Evolutionary conservation across 1,284 basidiomycete genomes (phyloP).

Genomic region (Laetiporus sulphureus): DNA sequence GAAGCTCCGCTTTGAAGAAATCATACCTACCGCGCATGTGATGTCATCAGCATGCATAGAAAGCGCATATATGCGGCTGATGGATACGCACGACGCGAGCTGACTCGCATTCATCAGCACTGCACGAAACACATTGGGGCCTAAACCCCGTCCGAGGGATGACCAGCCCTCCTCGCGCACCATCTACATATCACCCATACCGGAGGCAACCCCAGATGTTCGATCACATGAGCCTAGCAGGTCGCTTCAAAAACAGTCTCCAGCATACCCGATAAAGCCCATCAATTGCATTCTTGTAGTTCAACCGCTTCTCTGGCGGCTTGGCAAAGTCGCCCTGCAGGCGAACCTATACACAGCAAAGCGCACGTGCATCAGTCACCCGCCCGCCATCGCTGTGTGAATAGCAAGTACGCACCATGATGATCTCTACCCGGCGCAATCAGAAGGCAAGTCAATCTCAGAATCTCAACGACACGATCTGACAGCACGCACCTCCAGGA

Average conservation of each 20-base stretch:
- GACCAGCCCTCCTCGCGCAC: conserved; percentile 75
- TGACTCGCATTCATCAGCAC: conserved; percentile 90
- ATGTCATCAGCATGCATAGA: too few species aligned
- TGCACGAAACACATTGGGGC: conserved; percentile 82
- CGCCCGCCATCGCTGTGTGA: too few species aligned
- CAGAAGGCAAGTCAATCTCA: neutral
- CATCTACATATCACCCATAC: conserved; percentile 52
- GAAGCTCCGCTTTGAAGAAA: conserved; percentile 78
- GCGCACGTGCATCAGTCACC: too few species aligned
- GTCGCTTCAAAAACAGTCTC: too few species aligned
- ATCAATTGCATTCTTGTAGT: conserved; percentile 84
- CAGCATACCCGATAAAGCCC: conserved; percentile 66
- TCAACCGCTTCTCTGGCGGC: conserved; percentile 75
- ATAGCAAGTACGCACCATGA: conserved; percentile 58
- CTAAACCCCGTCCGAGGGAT: conserved; percentile 74
- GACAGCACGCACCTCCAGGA: conserved; percentile 62
- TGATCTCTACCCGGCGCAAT: conserved; percentile 59
- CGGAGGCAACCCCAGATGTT: too few species aligned
- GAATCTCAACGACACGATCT: neutral
- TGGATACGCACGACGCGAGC: conserved; percentile 75
- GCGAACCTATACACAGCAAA: conserved; percentile 37
- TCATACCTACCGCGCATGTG: conserved; percentile 86
- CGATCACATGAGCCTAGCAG: too few species aligned
- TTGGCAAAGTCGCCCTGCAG: conserved; percentile 88
- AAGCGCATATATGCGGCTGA: too few species aligned